A percentile compares a stretch with the other conserved stretches of the same genome.
These are phyloP conservation scores for Yarrowia osloensis DNA, from an alignment of 805 yeast genomes.

Conservation along the genomic window DNA sequence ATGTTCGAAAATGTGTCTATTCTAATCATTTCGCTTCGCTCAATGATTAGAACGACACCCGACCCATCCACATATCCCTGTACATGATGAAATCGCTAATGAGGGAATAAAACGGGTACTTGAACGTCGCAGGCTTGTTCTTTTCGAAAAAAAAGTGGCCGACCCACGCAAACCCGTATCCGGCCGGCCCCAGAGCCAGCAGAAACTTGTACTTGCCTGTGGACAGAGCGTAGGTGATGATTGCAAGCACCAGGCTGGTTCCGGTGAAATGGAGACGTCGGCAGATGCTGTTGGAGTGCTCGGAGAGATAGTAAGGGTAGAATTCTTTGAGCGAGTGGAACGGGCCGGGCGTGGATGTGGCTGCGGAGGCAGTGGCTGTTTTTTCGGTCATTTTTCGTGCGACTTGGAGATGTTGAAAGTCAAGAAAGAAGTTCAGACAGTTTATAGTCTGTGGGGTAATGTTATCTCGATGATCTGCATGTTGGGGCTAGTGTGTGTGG, in stretches of 20 bases:
- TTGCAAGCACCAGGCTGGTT: background rate
- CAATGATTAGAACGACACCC: background rate
- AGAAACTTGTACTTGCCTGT: conserved; percentile 11
- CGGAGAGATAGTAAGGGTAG: conserved; percentile 22
- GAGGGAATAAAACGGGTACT: conserved; percentile 17
- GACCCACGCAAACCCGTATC: conserved; percentile 26
- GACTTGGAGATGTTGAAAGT: too few relatives aligned
- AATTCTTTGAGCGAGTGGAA: background rate
- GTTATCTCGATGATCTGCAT: background rate
- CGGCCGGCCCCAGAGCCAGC: background rate
- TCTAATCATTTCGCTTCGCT: background rate
- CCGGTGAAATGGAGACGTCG: conserved; percentile 19
- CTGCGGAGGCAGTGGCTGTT: background rate
- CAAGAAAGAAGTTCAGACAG: background rate
- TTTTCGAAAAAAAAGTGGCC: conserved; percentile 22
- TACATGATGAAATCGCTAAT: conserved; percentile 25
- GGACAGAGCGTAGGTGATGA: background rate
- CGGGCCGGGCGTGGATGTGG: background rate
- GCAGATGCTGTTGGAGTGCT: conserved; percentile 19
- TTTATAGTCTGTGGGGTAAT: background rate
- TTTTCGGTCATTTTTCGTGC: background rate
- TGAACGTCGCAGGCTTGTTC: conserved; percentile 23
- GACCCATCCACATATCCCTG: conserved; percentile 20
- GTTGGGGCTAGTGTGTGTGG: too few relatives aligned
- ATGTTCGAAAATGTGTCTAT: too few relatives aligned